phyloP scores from a whole-genome alignment of 23 red algal genomes.

The Pyropia haitanensis region DNA sequence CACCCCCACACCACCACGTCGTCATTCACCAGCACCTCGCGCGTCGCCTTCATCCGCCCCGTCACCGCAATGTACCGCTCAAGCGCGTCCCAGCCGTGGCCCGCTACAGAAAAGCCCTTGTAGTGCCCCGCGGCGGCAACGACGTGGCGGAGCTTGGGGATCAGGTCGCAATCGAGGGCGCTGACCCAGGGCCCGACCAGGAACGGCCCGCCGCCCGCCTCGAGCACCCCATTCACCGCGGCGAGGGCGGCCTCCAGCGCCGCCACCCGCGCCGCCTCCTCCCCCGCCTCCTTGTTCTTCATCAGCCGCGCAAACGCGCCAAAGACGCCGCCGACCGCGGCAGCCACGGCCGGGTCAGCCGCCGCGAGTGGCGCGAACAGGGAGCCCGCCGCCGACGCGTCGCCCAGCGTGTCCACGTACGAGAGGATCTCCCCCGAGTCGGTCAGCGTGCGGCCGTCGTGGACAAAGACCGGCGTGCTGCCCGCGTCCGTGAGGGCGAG shows the following conservation, averaged over 20 bases:
- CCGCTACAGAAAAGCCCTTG: slow-evolving; percentile 16
- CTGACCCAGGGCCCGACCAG: slow-evolving; percentile 21
- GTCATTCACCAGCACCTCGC: slow-evolving; percentile 12
- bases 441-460: neutral
- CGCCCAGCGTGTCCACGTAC: too few relatives aligned
- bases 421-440: too few relatives aligned
- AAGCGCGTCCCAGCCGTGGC: neutral
- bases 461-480: slow-evolving; percentile 10
- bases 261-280: slow-evolving; percentile 3
- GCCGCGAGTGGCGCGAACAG: too few relatives aligned
- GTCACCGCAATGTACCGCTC: slow-evolving; percentile 2
- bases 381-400: too few relatives aligned
- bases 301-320: slow-evolving; percentile 20
- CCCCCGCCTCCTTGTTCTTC: slow-evolving; percentile 31
- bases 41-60: slow-evolving; percentile 1
- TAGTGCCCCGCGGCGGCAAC: slow-evolving; percentile 33
- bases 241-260: slow-evolving; percentile 12
- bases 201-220: slow-evolving; percentile 8
- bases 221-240: slow-evolving; percentile 11
- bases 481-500: slow-evolving; percentile 26
- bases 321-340: neutral
- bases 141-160: slow-evolving; percentile 42
- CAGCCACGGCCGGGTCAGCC: too few relatives aligned
- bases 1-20: slow-evolving; percentile 49
- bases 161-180: slow-evolving; percentile 40